Base-by-base conservation (phyloP, 2,329 filamentous ascomycete species). In the Furcasterigmium furcatum region DNA sequence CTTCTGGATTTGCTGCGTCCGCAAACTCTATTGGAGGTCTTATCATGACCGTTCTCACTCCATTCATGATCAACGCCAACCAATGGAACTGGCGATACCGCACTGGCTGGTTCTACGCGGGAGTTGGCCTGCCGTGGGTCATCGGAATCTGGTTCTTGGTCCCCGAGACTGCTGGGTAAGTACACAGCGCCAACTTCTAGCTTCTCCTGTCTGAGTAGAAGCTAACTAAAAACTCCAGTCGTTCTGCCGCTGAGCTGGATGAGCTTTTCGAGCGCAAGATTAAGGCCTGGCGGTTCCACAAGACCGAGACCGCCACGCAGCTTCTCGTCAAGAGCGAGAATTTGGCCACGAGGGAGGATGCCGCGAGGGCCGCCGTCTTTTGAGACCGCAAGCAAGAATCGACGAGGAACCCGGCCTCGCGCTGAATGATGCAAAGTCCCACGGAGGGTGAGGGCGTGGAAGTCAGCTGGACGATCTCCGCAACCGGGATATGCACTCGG, bases 51-150 rank as follows among this genome's bases (percentile, higher is more conserved):
- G 44, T 60, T 3, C 47, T 61, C 5, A 57, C 54, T 10, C 62
- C 61, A 0, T 63, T 59, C 41, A 64, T 64, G 58, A 47, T 64
- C 7, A 63, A 64, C 19, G 48, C 50, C 2, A 53, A 59, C 16
- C 49, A 60, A 42, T 60, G 58, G 45, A 56, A 61, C 41, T 64
- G 59, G 61, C 57, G 57, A 0, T 55, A 59, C 32, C 64, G 62
- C 41, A 57, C 61, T 1, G 60, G 57, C 5, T 63, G 58, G 43
- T 56, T 66, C 16, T 65, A 58, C 38, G 59, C 52, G 8, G 51
- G 53, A 3, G 36, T 55, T 49, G 55, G 43, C 46, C 57, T 60
- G 41, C 58, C 55, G 45, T 59, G 55, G 38, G 54, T 51, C 40
- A 52, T 53, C 46, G 58, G 55, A 52, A 58, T 63, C 39, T 47